These are phyloP conservation scores for Acacia melanoxylon DNA, from an alignment of 306 rosid genomes.

Conservation along the genomic window DNA sequence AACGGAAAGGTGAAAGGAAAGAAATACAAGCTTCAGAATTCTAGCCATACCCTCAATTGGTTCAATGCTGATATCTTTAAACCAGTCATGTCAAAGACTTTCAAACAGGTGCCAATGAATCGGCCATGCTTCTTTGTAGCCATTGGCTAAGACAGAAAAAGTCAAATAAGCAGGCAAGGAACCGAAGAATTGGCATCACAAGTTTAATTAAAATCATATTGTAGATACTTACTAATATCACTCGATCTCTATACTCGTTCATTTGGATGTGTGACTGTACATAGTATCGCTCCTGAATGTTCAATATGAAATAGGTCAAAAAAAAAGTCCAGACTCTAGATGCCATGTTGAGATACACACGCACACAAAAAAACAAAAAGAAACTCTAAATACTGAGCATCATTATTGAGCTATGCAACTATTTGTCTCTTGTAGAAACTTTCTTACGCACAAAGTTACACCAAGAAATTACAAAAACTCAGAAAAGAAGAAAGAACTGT, in stretches of 20 bases:
- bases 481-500: neutral
- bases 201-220: conserved; percentile 16
- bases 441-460: conserved; percentile 3
- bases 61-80: conserved; percentile 82
- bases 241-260: conserved; percentile 93
- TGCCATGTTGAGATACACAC: neutral
- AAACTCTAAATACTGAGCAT: neutral
- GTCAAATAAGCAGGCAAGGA: conserved; percentile 25
- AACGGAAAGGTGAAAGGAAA: neutral
- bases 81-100: conserved; percentile 94
- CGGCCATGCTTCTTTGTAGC: conserved; percentile 72
- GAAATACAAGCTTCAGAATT: neutral
- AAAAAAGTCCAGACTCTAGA: neutral
- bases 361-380: neutral
- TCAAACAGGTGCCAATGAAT: conserved; percentile 77
- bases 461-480: neutral
- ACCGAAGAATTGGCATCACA: neutral
- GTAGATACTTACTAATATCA: conserved; percentile 63
- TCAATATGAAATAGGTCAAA: conserved; percentile 19
- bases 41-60: conserved; percentile 72
- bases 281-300: conserved; percentile 76
- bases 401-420: conserved; percentile 15
- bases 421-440: neutral
- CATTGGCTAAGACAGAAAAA: conserved; percentile 58
- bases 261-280: conserved; percentile 93